Conservation (phyloP, 2,329 filamentous ascomycete genomes). For the Diaporthe citriasiana region DNA sequence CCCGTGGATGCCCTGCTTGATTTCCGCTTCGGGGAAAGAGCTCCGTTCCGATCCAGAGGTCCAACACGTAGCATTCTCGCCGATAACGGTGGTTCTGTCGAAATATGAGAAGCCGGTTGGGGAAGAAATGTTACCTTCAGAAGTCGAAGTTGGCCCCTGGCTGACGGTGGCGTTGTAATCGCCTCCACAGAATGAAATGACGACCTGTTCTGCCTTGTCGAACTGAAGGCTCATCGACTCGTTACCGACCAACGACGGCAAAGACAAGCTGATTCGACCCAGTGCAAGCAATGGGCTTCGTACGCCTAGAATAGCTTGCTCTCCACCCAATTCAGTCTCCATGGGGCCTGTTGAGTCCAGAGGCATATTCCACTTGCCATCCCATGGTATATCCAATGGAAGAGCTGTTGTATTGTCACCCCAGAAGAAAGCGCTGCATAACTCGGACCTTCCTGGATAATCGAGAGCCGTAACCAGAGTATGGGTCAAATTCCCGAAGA, state of each 20-base stretch:
- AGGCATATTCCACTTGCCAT: not conserved
- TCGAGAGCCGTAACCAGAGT: not conserved
- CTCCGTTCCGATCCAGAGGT: not conserved
- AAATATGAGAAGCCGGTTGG: not conserved
- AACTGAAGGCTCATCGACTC: not conserved
- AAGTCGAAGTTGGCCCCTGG: not conserved
- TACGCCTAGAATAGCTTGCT: not conserved
- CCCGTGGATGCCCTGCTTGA: not conserved
- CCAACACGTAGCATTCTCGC: not conserved
- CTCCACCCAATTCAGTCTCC: not conserved
- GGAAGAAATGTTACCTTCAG: not conserved
- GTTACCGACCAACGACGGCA: not conserved
- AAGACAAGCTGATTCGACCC: not conserved
- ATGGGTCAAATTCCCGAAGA: not conserved
- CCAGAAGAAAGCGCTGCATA: not conserved
- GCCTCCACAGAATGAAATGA: not conserved
- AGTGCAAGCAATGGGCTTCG: not conserved
- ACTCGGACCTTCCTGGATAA: not conserved
- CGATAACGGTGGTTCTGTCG: not conserved
- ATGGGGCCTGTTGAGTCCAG: not conserved
- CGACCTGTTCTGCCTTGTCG: not conserved
- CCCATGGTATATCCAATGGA: not conserved
- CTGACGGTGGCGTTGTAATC: not conserved
- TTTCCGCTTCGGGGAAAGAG: not conserved
- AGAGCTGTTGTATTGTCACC: not conserved